A percentile compares a stretch with the other conserved stretches of the same genome.
Conservation (phyloP, 306 rosid genomes). For the Biancaea sappan region DNA sequence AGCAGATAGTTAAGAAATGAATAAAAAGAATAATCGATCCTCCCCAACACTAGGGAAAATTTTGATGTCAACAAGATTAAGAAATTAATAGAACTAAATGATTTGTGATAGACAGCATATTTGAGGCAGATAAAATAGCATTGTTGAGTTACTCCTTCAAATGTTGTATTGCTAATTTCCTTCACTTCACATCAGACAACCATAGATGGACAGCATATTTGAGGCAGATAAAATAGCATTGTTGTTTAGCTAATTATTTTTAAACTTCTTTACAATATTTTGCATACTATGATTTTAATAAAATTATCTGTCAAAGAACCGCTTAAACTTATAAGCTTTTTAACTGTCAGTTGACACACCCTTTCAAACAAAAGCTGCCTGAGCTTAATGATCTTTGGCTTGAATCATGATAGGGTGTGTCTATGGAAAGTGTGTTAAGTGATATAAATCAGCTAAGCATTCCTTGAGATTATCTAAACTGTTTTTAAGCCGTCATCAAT, state of each 20-base stretch:
- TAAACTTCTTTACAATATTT: not conserved
- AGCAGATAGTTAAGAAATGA: not conserved
- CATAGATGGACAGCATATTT: not conserved
- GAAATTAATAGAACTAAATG: not conserved
- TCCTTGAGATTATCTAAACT: no score
- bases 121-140: not conserved
- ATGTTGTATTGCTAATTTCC: not conserved
- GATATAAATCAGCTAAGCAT: not conserved
- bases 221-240: not conserved
- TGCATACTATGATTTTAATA: not conserved
- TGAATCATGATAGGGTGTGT: not conserved
- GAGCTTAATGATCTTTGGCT: not conserved
- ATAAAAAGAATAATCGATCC: not conserved
- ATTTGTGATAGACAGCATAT: not conserved
- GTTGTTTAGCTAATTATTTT: not conserved
- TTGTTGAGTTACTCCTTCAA: not conserved
- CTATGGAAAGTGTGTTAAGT: not conserved
- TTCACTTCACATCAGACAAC: not conserved
- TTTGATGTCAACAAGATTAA: not conserved
- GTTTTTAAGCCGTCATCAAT: not conserved
- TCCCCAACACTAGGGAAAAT: not conserved
- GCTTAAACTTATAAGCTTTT: not conserved
- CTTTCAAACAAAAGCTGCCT: not conserved
- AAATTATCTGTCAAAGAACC: not conserved
- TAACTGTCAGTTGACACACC: not conserved